Evolutionary conservation across 345 rosid genomes (phyloP), one percentile per base, ranked within the genome.

Genomic region (Gossypium herbaceum): DNA sequence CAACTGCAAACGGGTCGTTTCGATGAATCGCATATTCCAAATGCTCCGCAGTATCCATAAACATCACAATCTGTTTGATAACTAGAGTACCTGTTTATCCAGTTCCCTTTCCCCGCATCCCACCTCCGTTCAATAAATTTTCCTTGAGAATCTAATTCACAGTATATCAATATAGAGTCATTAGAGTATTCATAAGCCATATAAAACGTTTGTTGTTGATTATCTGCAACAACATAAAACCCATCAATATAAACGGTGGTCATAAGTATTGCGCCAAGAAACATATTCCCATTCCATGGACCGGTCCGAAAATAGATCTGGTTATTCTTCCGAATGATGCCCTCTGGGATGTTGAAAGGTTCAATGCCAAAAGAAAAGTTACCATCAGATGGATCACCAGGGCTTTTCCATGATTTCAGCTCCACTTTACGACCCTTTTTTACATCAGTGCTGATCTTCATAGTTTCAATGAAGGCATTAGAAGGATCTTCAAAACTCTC

Each of bases 311-410:
- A 89, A 6, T 58, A 55, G 0, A 82, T 81, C 5, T 24, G 55
- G 3, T 51, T 73, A 24, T 79, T 83, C 0, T 90, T 89, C 94
- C 88, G 77, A 13, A 86, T 25, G 8, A 83, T 52, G 43, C 63
- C 1, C 64, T 90, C 80, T 9, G 87, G 89, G 45, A 81, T 66
- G 10, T 60, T 63, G 17, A 4, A 44, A 68, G 79, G 57, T 22
- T 74, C 76, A 27, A 87, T 65, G 29, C 88, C 83, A 45, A 16
- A 13, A 9, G 89, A 79, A 25, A 84, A 90, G 50, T 72, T 76
- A 67, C 91, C 91, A 7, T 74, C 67, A 10, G 90, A 88, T 76
- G 91, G 94, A 85, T 90, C 94, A 27, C 74, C 77, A 63, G 68
- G 58, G 67, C 72, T 78, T 84, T 45, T 86, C 89, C 91, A 90